Percentiles rank a stretch among this genome's conserved stretches.
Conservation (phyloP, 2,329 filamentous ascomycete species). For the Fusarium globosum region DNA sequence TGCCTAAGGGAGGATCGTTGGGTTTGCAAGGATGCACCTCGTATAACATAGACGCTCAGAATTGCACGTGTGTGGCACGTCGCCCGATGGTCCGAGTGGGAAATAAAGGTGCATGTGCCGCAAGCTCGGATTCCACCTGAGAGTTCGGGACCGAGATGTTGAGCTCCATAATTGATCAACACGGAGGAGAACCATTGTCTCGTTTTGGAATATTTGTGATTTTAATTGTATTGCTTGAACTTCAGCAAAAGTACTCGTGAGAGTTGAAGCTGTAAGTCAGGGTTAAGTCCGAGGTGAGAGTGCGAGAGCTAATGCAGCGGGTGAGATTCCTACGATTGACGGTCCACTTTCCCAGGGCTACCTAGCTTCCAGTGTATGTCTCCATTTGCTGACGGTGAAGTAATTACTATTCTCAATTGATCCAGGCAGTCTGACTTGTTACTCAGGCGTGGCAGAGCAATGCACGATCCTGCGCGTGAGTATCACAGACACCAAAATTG, state of each 20-base stretch:
- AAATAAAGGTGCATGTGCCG: neutral
- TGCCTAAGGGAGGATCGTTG: neutral
- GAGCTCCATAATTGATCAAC: neutral
- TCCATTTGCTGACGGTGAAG: neutral
- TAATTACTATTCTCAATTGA: fast-evolving
- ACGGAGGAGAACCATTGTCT: neutral
- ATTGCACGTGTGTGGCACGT: neutral
- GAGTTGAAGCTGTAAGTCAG: neutral
- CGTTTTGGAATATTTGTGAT: neutral
- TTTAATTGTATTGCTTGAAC: fast-evolving
- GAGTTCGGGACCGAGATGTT: neutral
- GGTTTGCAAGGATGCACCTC: neutral
- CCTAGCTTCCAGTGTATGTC: neutral
- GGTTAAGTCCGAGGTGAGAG: neutral
- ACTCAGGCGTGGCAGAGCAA: neutral
- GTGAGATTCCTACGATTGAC: neutral
- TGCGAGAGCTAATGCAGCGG: neutral
- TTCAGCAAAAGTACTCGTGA: neutral
- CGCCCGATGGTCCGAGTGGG: neutral
- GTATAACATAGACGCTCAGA: neutral
- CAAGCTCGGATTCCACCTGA: neutral
- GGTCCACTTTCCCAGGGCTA: neutral
- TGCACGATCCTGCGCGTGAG: neutral
- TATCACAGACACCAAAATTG: neutral
- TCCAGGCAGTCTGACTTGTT: neutral